These are phyloP conservation scores for Sesbania bispinosa DNA, from an alignment of 306 rosid species.

Conservation along the genomic window DNA sequence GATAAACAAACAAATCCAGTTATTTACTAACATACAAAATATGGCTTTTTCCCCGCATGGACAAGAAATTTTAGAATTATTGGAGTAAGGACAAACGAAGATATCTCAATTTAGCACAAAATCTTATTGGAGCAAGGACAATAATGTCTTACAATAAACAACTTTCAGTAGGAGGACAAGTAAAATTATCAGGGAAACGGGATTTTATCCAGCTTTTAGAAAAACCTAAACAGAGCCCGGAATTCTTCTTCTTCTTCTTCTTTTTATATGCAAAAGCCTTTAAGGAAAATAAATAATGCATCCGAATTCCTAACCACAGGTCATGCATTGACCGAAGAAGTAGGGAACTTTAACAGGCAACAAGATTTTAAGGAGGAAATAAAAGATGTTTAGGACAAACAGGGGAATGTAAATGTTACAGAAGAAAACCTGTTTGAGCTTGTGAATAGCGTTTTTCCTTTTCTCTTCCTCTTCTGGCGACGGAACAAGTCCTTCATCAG, in stretches of 20 bases:
- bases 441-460: conserved; percentile 27
- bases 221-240: not conserved
- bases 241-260: not conserved
- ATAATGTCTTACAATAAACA: not conserved
- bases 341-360: not conserved
- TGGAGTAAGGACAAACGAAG: not conserved
- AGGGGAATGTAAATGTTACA: not conserved
- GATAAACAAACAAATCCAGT: not conserved
- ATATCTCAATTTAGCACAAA: not conserved
- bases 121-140: not conserved
- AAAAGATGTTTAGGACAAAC: not conserved
- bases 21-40: not conserved
- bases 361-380: not conserved
- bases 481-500: conserved; percentile 40
- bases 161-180: no score
- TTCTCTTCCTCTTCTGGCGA: conserved; percentile 32
- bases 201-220: not conserved
- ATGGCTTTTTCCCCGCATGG: not conserved
- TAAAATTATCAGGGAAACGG: not conserved
- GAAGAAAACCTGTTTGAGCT: conserved; percentile 46
- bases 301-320: not conserved
- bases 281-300: not conserved
- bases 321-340: not conserved
- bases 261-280: no score
- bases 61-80: not conserved